Evolutionary conservation across 2,329 filamentous ascomycete species (phyloP).

Genomic region (Aspergillus pseudotamarii): DNA sequence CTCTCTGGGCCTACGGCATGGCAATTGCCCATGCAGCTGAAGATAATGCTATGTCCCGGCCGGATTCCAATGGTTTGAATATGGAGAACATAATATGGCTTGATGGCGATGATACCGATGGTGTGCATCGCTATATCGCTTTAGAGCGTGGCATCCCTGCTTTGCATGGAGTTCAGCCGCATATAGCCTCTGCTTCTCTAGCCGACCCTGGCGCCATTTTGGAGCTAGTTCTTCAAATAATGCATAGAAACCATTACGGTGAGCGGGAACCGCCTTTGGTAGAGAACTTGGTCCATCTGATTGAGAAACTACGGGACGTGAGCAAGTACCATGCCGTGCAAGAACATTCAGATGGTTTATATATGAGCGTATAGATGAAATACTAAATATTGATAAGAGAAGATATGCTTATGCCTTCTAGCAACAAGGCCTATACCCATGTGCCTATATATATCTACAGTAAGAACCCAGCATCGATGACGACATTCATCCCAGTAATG

Average conservation of each 20-base stretch:
- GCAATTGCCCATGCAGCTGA: not conserved
- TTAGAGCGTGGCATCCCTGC: conserved; percentile 10
- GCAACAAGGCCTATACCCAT: too few species aligned
- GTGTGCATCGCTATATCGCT: conserved; percentile 14
- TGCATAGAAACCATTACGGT: conserved; percentile 32
- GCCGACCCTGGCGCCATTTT: conserved; percentile 5
- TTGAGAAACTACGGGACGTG: not conserved
- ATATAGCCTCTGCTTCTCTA: not conserved
- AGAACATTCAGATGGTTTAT: too few species aligned
- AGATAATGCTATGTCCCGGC: not conserved
- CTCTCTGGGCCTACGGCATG: not conserved
- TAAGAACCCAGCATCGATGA: not conserved
- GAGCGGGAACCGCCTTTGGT: not conserved
- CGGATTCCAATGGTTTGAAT: not conserved
- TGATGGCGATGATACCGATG: conserved; percentile 4
- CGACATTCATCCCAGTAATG: not conserved
- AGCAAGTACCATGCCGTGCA: not conserved
- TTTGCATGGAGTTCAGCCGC: not conserved
- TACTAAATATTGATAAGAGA: too few species aligned
- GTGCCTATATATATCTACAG: not conserved
- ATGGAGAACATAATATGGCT: conserved; percentile 4
- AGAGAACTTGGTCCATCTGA: not conserved
- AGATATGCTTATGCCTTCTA: too few species aligned
- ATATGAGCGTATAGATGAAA: too few species aligned
- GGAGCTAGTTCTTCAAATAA: conserved; percentile 12